Base-by-base conservation (phyloP, 2,329 filamentous ascomycete genomes). In the Penicillium sp. region DNA sequence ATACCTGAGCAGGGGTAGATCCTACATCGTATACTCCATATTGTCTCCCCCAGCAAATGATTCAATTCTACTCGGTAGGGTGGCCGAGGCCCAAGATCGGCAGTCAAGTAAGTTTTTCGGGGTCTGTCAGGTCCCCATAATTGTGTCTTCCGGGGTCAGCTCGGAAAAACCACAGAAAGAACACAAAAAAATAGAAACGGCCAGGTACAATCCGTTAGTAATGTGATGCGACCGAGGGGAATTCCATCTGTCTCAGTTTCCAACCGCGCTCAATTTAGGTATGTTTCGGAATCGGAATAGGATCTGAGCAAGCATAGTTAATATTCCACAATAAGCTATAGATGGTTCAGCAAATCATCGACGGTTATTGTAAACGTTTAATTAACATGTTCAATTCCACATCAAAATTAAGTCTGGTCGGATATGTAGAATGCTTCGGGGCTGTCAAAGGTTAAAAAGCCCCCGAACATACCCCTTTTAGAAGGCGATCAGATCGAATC, bases 381-480 rank as follows among this genome's bases (percentile, higher is more conserved):
- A 31, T 40, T 40, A 26, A 35, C n/a, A 40, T 48, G 9, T n/a
- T 22, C 1, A 34, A 35, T n/a, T 45, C 46, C 45, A 53, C 38
- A 32, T 35, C 13, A 13, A 52, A 35, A 34, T 46, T 20, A 22
- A 46, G 18, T 4, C 29, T n/a, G 14, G 22, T 35, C 7, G 26
- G 18, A 9, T 5, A 50, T 8, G 26, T 29, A 8, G 26, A 29
- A 20, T 18, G 20, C 18, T 7, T 16, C 14, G 22, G 31, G 22
- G n/a, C 29, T 39, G 32, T 46, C 24, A 45, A 24, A 29, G 34
- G 26, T 9, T 11, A 46, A 18, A 48, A 44, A 40, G 4, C 38
- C 34, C 62, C 62, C 61, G 62, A 64, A 11, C 34, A 46, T 61
- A 54, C 55, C 49, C 61, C 58, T 50, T 57, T 16, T 50, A n/a